These are phyloP conservation scores for Penicillium sp. DNA, from an alignment of 2,329 filamentous ascomycete species.

Conservation along the genomic window DNA sequence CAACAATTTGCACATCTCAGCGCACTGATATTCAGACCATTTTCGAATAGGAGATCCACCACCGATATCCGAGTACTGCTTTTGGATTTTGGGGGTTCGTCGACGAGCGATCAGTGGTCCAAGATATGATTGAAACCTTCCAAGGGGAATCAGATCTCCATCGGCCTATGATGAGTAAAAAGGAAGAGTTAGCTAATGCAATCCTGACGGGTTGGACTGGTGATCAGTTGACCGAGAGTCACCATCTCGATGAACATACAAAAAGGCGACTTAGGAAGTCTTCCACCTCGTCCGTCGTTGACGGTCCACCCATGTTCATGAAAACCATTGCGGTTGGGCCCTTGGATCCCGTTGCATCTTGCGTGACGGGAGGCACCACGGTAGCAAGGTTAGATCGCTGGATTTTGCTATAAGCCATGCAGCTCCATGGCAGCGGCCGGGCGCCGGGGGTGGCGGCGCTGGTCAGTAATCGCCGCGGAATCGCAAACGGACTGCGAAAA, in stretches of 20 bases:
- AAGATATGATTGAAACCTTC: constrained; percentile 85
- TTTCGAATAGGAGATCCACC: constrained; percentile 97
- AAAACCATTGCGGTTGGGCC: constrained; percentile 98
- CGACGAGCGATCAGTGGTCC: constrained; percentile 84
- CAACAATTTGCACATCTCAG: constrained; percentile 96
- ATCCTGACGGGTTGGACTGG: too few species aligned
- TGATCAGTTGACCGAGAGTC: too few species aligned
- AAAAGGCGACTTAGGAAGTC: constrained; percentile 91
- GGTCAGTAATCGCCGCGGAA: constrained; percentile 35
- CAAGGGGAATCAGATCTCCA: constrained; percentile 92
- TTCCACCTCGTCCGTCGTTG: constrained; percentile 83
- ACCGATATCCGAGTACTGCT: constrained; percentile 93
- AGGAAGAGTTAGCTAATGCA: constrained; percentile 11
- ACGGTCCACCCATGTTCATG: constrained; percentile 97
- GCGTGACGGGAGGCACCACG: constrained; percentile 75
- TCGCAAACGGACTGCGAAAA: constrained; percentile 42
- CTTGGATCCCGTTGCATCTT: constrained; percentile 70
- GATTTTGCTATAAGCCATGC: constrained; percentile 25
- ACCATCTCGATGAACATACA: too few species aligned
- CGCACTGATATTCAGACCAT: constrained; percentile 94
- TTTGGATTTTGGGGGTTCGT: constrained; percentile 92
- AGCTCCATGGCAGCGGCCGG: constrained; percentile 27
- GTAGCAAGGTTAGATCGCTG: constrained; percentile 57
- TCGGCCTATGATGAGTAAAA: constrained; percentile 67
- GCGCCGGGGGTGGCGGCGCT: constrained; percentile 19